Base-by-base conservation (phyloP, 2,329 filamentous ascomycete genomes). In the Pseudopithomyces chartarum region DNA sequence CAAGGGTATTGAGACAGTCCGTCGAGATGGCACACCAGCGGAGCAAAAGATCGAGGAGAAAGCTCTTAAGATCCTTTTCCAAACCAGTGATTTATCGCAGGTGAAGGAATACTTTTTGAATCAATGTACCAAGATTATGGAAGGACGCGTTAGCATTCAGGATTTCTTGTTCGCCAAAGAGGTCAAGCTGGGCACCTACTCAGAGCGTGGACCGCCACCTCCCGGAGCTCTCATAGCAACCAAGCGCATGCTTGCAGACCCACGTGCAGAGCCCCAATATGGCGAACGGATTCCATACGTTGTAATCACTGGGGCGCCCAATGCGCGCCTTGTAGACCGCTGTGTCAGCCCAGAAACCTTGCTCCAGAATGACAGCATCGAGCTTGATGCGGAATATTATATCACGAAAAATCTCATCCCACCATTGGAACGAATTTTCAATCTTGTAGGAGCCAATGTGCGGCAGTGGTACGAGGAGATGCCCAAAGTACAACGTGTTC, bases 21-120 rank as follows among this genome's bases (percentile, higher is more conserved):
- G 96, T 1, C 86, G 95, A 47, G 95, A 99, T 73, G 95, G 95
- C 38, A 98, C 93, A 0, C 93, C 94, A 0, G 94, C 93, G 0
- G 92, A 97, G 76, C 94, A 98, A 73, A 97, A 95, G 80, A 96
- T 99, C 45, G 92, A 97, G 76, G 95, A 98, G 74, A 95, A 91
- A 66, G 90, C 91, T 0, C 81, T 99, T 34, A 93, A 91, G 70
- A 84, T 96, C 2, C 84, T 99, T 1, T 99, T 99, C 69, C 88
- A 92, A 48, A 97, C 93, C 0, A 85, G 90, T 17, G 94, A 99
- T 75, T 82, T 99, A 15, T 95, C 90, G 66, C 85, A 91, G 69
- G 89, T 98, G 33, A 99, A 98, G 75, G 76, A 76, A 0, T 98
- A 97, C 75, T 97, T 99, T 71, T 92, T 96, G 71, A 81, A 82